These are phyloP conservation scores for Papiliotrema terrestris DNA, from an alignment of 1,284 basidiomycete species.

Conservation along the genomic window DNA sequence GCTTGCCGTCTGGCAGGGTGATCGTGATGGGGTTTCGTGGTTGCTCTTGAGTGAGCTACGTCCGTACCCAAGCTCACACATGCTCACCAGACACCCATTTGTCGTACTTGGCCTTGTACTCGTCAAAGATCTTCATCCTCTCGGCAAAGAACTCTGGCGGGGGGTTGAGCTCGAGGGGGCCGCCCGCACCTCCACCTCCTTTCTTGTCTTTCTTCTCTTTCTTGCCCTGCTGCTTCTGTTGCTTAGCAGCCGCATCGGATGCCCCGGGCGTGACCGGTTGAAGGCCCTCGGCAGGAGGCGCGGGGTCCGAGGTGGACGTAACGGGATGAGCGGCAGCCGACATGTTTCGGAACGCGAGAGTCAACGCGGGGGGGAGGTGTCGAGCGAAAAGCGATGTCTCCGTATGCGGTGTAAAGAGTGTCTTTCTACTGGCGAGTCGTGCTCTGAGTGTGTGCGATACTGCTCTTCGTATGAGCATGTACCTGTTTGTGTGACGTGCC, in stretches of 20 bases:
- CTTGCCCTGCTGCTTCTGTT: constrained; percentile 12
- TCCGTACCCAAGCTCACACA: not conserved
- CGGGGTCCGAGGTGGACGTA: constrained; percentile 39
- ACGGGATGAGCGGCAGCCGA: constrained; percentile 47
- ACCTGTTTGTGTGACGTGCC: not conserved
- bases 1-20: constrained; percentile 83
- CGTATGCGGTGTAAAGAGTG: not conserved
- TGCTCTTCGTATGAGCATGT: not conserved
- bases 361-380: not conserved
- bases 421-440: too few species aligned
- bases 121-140: constrained; percentile 85
- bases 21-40: constrained; percentile 77
- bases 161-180: constrained; percentile 53
- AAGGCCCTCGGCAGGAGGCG: constrained; percentile 27
- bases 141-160: constrained; percentile 83
- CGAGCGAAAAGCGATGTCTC: not conserved
- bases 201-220: constrained; percentile 47
- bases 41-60: constrained; percentile 58
- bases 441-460: too few species aligned
- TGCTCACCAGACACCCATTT: constrained; percentile 67
- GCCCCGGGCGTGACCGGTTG: constrained; percentile 22
- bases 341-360: constrained; percentile 13
- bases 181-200: constrained; percentile 15
- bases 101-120: constrained; percentile 82
- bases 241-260: constrained; percentile 10